These are phyloP conservation scores for Dothistroma pini DNA, from an alignment of 2,329 filamentous ascomycete genomes.

Conservation along the genomic window DNA sequence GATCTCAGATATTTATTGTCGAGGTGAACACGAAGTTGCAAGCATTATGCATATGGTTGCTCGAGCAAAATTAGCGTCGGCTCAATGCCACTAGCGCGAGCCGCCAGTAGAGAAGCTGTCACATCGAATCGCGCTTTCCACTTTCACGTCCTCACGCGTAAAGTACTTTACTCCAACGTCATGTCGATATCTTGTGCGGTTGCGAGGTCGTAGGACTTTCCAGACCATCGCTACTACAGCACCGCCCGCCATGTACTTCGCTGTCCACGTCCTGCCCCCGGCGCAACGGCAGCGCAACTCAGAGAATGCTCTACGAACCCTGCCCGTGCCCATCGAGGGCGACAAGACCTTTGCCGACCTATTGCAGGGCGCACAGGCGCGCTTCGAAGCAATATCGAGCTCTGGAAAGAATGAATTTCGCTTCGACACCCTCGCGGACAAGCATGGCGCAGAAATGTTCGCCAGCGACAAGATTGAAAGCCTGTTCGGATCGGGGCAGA, in stretches of 20 bases:
- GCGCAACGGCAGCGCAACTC: constrained; percentile 1
- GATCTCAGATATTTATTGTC: neutral
- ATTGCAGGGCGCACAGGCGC: neutral
- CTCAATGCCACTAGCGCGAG: neutral
- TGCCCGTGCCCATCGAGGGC: neutral
- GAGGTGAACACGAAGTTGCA: neutral
- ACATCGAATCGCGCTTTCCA: neutral
- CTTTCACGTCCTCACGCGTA: neutral
- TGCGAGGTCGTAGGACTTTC: neutral
- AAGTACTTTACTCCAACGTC: neutral
- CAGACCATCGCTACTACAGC: neutral
- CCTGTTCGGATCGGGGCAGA: neutral
- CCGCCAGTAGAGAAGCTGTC: neutral
- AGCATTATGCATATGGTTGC: neutral
- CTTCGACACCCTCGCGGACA: neutral
- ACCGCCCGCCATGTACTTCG: constrained; percentile 1
- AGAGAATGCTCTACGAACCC: neutral
- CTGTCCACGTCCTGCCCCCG: neutral
- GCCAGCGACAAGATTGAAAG: constrained; percentile 1
- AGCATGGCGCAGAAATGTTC: neutral
- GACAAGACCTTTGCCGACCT: constrained; percentile 2
- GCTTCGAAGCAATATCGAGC: neutral
- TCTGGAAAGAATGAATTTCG: neutral
- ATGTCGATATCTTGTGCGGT: neutral
- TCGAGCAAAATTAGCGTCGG: neutral